Base-by-base conservation (phyloP, 1,284 basidiomycete genomes). In the Trichosporon asahii region DNA sequence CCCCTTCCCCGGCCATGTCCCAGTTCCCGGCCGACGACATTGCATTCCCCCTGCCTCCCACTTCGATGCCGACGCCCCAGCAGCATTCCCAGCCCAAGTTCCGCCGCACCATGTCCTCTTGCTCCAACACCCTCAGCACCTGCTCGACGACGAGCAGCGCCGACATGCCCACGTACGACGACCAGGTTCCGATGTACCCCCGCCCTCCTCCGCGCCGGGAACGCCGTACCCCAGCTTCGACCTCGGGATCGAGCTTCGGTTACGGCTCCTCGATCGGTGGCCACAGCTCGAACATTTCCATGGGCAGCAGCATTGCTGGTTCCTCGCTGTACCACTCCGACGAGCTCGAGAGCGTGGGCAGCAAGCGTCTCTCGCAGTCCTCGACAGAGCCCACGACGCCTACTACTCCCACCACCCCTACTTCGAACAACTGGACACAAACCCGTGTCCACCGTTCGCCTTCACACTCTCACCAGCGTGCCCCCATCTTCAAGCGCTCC, bases 401-500 rank as follows among this genome's bases (percentile, higher is more conserved):
- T 6, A 53, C 49, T 2, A 53, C 49, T 11, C 57, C 57, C 4
- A 61, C 57, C 11, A 61, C 55, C 25, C 55, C 55, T 14, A 60
- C 55, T 1, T 25, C 57, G 15, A 61, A 14, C 27, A 7, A 18
- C 15, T 61, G 57, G 57, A 61, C 57, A 3, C 57, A 61, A 8
- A 27, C 57, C 15, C 57, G 57, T 31, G 27, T 33, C 4, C 57
- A 61, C 15, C 57, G 57, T 11, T 61, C 57, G 15, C 57, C 57
- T 12, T 25, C 21, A 7, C 57, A 37, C 3, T 25, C 21, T 7
- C 57, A 37, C 35, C 35, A 61, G 57, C 57, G 57, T 31, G 27
- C 27, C 1, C 55, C 55, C 55, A 60, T 60, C 55, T 60, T 61
- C 57, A 61, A 61, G 57, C 57, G 57, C 29, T 15, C 12, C 57